Evolutionary conservation across 352 stramenopile species (phyloP), one percentile per base, ranked within the genome.

Genomic region (Globisporangium takayamanum): DNA sequence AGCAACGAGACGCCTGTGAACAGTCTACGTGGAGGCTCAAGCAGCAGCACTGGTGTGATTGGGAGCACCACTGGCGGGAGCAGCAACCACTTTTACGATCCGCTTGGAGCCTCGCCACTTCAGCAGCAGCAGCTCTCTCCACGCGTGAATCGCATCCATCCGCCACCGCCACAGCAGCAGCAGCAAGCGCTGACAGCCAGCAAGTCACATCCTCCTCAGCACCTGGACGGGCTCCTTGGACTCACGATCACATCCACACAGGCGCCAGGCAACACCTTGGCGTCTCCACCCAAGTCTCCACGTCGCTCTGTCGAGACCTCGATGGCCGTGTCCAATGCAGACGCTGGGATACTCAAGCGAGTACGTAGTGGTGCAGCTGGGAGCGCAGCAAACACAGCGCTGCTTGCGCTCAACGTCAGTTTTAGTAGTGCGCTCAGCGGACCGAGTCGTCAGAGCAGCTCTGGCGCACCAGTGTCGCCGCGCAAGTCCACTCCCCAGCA

Each of bases 121-220:
- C 39, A 41, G 22, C n/a, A 41, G 15, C 46, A 46, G 22, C 57
- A 51, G 41, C 39, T 57, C n/a, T 63, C 50, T 5, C 57, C 57
- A 4, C 49, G 57, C 2, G 2, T 28, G 15, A 46, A 22, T 12
- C 57, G 50, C 25, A 45, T 56, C 5, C 50, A 57, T 3, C n/a
- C n/a, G n/a, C n/a, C n/a, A n/a, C 4, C 30, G 30, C 30, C 30
- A 36, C 42, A 46, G 3, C 47, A 62, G 30, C 45, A 54, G 30
- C 57, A 45, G 22, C 50, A 47, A 20, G 12, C 20, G 5, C 14
- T 11, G 2, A 28, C n/a, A 18, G 18, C 45, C 16, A 48, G 5
- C 0, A 41, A 22, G 16, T 6, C 30, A 16, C 18, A 36, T 2
- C 12, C 41, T 7, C 18, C 37, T 11, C 5, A 20, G 30, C 7